phyloP scores from a whole-genome alignment of 495 filamentous ascomycete species.

The Hypomontagnella monticulosa region DNA sequence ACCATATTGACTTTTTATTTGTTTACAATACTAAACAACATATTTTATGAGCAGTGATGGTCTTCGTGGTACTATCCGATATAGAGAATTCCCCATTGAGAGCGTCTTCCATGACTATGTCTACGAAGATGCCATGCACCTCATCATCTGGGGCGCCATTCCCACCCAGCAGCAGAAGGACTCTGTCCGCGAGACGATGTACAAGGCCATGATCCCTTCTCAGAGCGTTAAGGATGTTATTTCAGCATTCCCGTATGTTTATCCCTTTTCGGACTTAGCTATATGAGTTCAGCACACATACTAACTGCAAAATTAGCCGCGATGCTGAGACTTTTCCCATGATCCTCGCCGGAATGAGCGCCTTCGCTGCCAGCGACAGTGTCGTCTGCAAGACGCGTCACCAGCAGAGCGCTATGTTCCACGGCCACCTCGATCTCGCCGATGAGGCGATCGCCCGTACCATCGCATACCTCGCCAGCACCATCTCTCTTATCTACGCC shows the following conservation, averaged over 20 bases:
- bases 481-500: slow-evolving; percentile 50
- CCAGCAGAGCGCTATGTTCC: slow-evolving; percentile 52
- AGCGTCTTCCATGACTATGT: slow-evolving; percentile 51
- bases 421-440: slow-evolving; percentile 47
- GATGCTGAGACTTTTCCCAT: slow-evolving; percentile 39
- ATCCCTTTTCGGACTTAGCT: not conserved
- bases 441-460: slow-evolving; percentile 55
- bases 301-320: slow-evolving; percentile 29
- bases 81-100: slow-evolving; percentile 56
- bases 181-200: slow-evolving; percentile 48
- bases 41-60: slow-evolving; percentile 37
- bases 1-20: not conserved
- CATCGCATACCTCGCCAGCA: slow-evolving; percentile 51
- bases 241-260: slow-evolving; percentile 41
- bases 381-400: slow-evolving; percentile 50
- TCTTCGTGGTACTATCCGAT: slow-evolving; percentile 44
- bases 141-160: slow-evolving; percentile 59
- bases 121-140: slow-evolving; percentile 55
- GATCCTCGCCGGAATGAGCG: slow-evolving; percentile 51
- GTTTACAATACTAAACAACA: not conserved
- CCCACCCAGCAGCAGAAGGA: slow-evolving; percentile 51
- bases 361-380: slow-evolving; percentile 44
- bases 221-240: slow-evolving; percentile 51
- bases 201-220: slow-evolving; percentile 48
- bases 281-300: not conserved